These are phyloP conservation scores for Xerophyta viscosa DNA, from an alignment of 106 monocot species.

Conservation along the genomic window DNA sequence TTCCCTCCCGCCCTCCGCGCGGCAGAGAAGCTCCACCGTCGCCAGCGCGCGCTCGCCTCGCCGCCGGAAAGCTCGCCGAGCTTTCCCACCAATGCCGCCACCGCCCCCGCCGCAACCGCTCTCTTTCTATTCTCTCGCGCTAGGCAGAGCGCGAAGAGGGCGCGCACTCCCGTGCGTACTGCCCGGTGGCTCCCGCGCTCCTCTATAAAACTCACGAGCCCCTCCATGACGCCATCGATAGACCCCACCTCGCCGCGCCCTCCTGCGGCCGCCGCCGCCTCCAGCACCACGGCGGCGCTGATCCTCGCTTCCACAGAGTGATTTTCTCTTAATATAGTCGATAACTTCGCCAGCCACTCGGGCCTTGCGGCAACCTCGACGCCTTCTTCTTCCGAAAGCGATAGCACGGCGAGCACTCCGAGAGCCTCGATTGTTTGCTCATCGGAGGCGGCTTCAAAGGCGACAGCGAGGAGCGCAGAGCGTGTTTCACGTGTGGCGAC, in stretches of 20 bases:
- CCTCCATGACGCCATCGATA: slow-evolving; percentile 42
- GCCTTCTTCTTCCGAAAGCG: slow-evolving; percentile 31
- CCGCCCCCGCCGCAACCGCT: slow-evolving; percentile 52
- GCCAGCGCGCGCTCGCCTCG: slow-evolving; percentile 61
- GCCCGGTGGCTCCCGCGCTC: slow-evolving; percentile 23
- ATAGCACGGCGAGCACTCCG: slow-evolving; percentile 31
- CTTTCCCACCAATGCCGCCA: slow-evolving; percentile 36
- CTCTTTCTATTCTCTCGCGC: slow-evolving; percentile 60
- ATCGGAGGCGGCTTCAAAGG: slow-evolving; percentile 27
- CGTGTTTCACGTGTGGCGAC: background rate
- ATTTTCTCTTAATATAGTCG: slow-evolving; percentile 10
- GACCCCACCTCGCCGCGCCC: slow-evolving; percentile 24
- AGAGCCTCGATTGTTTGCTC: slow-evolving; percentile 36
- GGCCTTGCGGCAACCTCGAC: slow-evolving; percentile 19
- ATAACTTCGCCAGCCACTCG: slow-evolving; percentile 35
- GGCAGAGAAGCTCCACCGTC: slow-evolving; percentile 73
- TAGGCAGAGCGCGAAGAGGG: slow-evolving; percentile 67
- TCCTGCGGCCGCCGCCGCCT: slow-evolving; percentile 40
- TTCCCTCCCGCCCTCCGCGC: slow-evolving; percentile 53
- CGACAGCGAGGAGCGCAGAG: slow-evolving; percentile 11
- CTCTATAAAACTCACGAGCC: slow-evolving; percentile 41
- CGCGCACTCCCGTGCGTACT: slow-evolving; percentile 47
- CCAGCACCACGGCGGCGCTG: slow-evolving; percentile 61
- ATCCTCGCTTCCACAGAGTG: slow-evolving; percentile 35
- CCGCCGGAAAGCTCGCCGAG: slow-evolving; percentile 27